phyloP scores from a whole-genome alignment of 106 monocot species.

The Cymbidium sinense region DNA sequence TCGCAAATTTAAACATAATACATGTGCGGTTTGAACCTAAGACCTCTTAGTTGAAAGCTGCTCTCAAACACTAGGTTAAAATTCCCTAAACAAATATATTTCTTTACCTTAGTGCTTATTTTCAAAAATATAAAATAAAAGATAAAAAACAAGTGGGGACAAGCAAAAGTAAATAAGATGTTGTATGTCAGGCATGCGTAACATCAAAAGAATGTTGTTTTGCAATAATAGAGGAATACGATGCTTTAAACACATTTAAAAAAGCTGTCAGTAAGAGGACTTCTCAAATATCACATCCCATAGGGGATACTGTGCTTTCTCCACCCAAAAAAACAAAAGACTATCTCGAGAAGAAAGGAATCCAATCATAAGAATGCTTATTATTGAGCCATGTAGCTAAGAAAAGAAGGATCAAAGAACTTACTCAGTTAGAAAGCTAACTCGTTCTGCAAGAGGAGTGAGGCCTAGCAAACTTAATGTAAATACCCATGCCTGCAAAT shows the following conservation, averaged over 20 bases:
- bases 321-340: background rate
- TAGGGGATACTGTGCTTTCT: background rate
- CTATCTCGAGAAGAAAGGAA: background rate
- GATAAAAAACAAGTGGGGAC: too few relatives aligned
- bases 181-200: background rate
- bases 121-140: too few relatives aligned
- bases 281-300: background rate
- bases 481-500: constrained; percentile 39
- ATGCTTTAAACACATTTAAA: background rate
- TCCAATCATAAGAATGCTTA: background rate
- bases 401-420: background rate
- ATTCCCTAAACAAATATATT: too few relatives aligned
- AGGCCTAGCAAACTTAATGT: constrained; percentile 39
- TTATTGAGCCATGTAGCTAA: background rate
- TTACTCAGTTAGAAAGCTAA: constrained; percentile 57
- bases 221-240: background rate
- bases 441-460: constrained; percentile 43
- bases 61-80: too few relatives aligned
- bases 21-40: too few relatives aligned
- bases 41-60: too few relatives aligned
- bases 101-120: too few relatives aligned
- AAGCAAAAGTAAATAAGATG: background rate
- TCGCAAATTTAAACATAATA: too few relatives aligned
- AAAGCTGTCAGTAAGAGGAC: background rate
- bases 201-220: background rate